These are phyloP conservation scores for Fusarium sp. DNA, from an alignment of 2,329 filamentous ascomycete species.

Conservation along the genomic window DNA sequence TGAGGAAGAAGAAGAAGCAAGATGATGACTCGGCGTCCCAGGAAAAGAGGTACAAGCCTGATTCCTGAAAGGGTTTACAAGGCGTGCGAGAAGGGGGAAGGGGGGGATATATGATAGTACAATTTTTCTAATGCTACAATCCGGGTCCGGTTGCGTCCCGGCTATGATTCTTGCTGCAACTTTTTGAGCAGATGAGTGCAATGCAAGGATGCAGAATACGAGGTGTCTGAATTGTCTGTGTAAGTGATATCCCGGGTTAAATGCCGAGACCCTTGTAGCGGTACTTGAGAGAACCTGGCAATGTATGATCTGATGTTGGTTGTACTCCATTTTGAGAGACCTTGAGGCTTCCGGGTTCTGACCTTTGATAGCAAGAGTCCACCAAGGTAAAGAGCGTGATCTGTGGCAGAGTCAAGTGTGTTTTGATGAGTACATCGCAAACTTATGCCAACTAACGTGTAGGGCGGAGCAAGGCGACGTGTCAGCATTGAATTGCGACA, in stretches of 20 bases:
- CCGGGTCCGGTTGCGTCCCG: slow-evolving; percentile 35
- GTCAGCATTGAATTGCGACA: no score
- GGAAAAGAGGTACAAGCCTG: slow-evolving; percentile 9
- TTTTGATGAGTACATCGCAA: no score
- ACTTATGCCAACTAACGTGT: no score
- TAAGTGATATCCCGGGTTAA: background rate
- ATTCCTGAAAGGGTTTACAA: slow-evolving; percentile 6
- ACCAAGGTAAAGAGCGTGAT: background rate
- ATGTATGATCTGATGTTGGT: background rate
- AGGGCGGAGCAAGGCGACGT: no score
- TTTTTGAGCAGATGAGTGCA: background rate
- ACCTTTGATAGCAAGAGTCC: background rate
- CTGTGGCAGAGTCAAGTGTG: background rate
- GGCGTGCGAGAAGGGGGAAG: slow-evolving; percentile 1
- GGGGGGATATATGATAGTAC: slow-evolving; percentile 37
- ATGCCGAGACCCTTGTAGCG: background rate
- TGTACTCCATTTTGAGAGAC: background rate
- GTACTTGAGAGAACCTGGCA: background rate
- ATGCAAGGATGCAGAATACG: background rate
- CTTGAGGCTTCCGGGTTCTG: background rate
- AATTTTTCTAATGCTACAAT: slow-evolving; percentile 41
- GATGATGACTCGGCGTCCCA: slow-evolving; percentile 34
- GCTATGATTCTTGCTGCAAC: slow-evolving; percentile 37
- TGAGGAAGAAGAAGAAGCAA: slow-evolving; percentile 1
- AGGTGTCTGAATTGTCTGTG: background rate